Conservation (phyloP, 805 yeast species). For the Cyberlindnera xylosilytica region DNA sequence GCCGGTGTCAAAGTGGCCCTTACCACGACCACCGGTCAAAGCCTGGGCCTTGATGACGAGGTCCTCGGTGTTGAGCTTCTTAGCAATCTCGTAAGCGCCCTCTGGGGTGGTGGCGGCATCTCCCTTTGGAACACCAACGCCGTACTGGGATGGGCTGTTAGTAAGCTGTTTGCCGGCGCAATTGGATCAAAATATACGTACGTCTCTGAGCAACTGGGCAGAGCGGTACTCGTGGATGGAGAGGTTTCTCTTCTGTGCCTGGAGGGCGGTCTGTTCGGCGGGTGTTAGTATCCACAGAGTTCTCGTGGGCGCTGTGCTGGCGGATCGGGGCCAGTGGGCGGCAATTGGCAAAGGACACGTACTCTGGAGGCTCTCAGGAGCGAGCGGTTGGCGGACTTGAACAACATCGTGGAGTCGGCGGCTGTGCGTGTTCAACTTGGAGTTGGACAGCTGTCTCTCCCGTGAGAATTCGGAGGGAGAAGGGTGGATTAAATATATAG, state of each 20-base stretch:
- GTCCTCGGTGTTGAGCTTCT: conserved; percentile 69
- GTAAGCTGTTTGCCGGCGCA: no score
- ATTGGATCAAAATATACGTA: conserved; percentile 1
- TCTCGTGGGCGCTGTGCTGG: no score
- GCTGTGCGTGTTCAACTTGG: not conserved
- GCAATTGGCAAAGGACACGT: no score
- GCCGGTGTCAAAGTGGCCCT: conserved; percentile 95
- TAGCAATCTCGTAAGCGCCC: conserved; percentile 83
- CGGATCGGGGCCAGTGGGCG: no score
- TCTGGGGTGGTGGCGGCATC: conserved; percentile 86
- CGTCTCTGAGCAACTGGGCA: conserved; percentile 68
- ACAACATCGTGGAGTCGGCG: conserved; percentile 3
- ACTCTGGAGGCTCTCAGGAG: conserved; percentile 16
- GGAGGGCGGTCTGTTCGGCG: conserved; percentile 16
- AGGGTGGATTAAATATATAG: no score
- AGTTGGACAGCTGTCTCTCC: no score
- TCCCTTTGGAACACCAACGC: conserved; percentile 89
- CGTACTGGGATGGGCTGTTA: conserved; percentile 42
- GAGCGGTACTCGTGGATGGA: conserved; percentile 96
- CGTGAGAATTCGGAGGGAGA: no score
- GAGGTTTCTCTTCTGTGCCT: conserved; percentile 56
- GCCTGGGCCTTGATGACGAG: conserved; percentile 98
- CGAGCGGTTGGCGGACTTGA: conserved; percentile 16
- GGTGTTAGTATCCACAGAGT: conserved; percentile 3
- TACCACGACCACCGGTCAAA: conserved; percentile 99